Percentiles rank a stretch among this genome's conserved stretches.
These are phyloP conservation scores for Paraurostyla sp. DNA, from an alignment of 73 alveolate genomes.

Conservation along the genomic window DNA sequence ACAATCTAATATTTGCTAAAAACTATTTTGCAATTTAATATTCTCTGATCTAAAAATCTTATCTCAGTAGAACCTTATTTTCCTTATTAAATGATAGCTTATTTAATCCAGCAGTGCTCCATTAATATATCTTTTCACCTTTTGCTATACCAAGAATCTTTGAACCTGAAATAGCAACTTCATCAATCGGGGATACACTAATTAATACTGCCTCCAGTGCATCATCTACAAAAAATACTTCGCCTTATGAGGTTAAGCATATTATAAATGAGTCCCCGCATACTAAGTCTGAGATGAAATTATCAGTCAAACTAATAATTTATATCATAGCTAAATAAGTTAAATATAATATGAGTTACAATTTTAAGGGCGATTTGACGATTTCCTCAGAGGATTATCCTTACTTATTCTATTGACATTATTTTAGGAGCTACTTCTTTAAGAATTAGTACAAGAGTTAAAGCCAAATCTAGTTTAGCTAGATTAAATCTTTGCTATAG, in stretches of 20 bases:
- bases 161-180: conserved; percentile 24
- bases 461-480: background rate
- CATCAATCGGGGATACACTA: background rate
- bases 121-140: background rate
- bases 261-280: conserved; percentile 43
- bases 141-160: conserved; percentile 15
- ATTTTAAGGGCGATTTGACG: background rate
- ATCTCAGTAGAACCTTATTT: conserved; percentile 24
- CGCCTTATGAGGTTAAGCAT: conserved; percentile 1
- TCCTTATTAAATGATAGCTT: conserved; percentile 50
- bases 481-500: background rate
- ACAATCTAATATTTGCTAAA: background rate
- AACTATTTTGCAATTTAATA: background rate
- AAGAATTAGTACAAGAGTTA: background rate
- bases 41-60: conserved; percentile 41
- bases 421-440: background rate
- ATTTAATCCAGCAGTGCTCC: conserved; percentile 54
- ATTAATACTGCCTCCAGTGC: conserved; percentile 44
- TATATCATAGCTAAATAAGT: conserved; percentile 30
- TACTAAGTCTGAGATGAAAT: conserved; percentile 4
- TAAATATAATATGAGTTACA: background rate
- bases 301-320: conserved; percentile 47
- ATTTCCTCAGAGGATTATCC: background rate
- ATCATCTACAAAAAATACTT: conserved; percentile 38
- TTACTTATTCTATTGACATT: background rate